Conservation (phyloP, 2,329 filamentous ascomycete genomes). For the Colletotrichum gloeosporioides region DNA sequence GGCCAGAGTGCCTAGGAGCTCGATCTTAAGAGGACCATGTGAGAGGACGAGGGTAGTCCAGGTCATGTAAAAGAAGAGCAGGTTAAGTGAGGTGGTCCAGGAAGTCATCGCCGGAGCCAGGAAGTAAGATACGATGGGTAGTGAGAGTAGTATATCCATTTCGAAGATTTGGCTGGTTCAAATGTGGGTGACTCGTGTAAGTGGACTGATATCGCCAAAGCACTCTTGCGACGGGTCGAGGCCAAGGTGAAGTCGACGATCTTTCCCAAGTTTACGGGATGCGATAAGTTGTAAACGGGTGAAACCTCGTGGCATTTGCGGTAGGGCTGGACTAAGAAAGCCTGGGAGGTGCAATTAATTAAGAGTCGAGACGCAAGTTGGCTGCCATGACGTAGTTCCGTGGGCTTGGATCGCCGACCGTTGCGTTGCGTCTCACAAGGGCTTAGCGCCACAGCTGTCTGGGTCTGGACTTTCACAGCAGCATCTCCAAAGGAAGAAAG, state of each 20-base stretch:
- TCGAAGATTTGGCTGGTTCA: neutral
- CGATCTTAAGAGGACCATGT: slow-evolving; percentile 76
- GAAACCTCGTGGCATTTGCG: neutral
- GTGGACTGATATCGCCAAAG: neutral
- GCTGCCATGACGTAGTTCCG: slow-evolving; percentile 11
- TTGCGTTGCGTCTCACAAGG: neutral
- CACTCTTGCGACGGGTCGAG: neutral
- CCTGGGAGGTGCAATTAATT: neutral
- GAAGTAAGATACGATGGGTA: slow-evolving; percentile 75
- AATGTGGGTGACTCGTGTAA: neutral
- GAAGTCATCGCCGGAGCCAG: slow-evolving; percentile 66
- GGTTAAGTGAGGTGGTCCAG: slow-evolving; percentile 80
- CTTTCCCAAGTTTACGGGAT: neutral
- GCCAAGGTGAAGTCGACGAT: neutral
- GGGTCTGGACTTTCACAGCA: neutral
- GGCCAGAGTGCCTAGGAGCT: slow-evolving; percentile 72
- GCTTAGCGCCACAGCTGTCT: neutral
- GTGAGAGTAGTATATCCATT: slow-evolving; percentile 73
- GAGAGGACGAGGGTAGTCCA: slow-evolving; percentile 85
- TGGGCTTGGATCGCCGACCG: neutral
- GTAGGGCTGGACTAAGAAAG: neutral
- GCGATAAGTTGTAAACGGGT: neutral
- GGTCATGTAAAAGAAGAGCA: slow-evolving; percentile 89
- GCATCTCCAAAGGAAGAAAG: neutral
- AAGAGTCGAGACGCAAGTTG: neutral